Evolutionary conservation across 2,329 filamentous ascomycete genomes (phyloP).

Genomic region (Ophiosphaerella korrae): DNA sequence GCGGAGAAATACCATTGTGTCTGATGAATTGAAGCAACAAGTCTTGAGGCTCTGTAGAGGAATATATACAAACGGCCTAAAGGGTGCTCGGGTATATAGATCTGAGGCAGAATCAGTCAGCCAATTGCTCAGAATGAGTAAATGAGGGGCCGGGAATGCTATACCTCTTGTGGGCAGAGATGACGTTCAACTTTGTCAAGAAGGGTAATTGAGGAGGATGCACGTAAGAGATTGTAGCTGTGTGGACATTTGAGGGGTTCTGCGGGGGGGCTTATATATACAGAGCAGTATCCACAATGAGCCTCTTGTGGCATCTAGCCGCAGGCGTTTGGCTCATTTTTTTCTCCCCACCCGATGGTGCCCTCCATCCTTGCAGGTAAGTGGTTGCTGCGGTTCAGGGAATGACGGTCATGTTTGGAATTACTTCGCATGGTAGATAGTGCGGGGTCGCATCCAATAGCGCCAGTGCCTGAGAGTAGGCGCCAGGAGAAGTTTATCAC

Average conservation of each 20-base stretch:
- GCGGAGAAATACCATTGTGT: slow-evolving; percentile 66
- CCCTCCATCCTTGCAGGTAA: slow-evolving; percentile 22
- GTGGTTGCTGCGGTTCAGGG: slow-evolving; percentile 30
- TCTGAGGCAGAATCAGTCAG: slow-evolving; percentile 37
- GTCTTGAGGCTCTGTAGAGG: slow-evolving; percentile 19
- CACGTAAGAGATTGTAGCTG: slow-evolving; percentile 20
- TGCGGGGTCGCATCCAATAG: slow-evolving; percentile 47
- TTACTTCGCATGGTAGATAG: slow-evolving; percentile 33
- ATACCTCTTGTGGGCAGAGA: slow-evolving; percentile 33
- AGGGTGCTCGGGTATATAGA: slow-evolving; percentile 28
- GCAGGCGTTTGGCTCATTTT: slow-evolving; percentile 27
- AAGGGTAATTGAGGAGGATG: slow-evolving; percentile 15
- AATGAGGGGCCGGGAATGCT: slow-evolving; percentile 25
- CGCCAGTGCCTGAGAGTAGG: slow-evolving; percentile 24
- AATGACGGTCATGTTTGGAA: slow-evolving; percentile 41
- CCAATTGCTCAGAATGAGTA: slow-evolving; percentile 10
- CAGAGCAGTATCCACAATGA: slow-evolving; percentile 19
- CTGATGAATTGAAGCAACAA: slow-evolving; percentile 24
- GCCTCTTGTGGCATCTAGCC: slow-evolving; percentile 20
- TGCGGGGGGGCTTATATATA: slow-evolving; percentile 39
- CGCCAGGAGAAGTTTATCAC: slow-evolving; percentile 22
- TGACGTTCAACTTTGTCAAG: slow-evolving; percentile 24
- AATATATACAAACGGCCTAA: slow-evolving; percentile 29
- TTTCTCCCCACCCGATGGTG: slow-evolving; percentile 43
- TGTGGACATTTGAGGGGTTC: slow-evolving; percentile 24